Evolutionary conservation across 2,329 filamentous ascomycete genomes (phyloP), one percentile per base, ranked within the genome.

Genomic region (Apiospora marii): DNA sequence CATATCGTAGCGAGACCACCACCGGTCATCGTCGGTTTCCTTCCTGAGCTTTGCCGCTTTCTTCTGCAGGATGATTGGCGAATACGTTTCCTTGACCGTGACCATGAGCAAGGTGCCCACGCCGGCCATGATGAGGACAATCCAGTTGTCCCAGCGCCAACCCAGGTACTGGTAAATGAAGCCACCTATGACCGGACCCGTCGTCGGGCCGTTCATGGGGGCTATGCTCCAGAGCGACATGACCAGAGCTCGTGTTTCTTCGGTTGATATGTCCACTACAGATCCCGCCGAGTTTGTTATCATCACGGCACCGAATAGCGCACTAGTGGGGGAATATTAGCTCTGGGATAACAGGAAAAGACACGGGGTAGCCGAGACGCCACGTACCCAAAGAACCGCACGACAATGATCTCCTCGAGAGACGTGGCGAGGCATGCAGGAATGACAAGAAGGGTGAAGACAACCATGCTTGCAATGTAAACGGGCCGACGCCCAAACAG

Each of bases 91-190:
- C 74, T 89, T 89, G 68, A 93, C 85, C 1, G 88, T 85, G 2
- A 86, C 79, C 76, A 94, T 88, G 75, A 92, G 83, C 27, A 87
- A 74, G 72, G 91, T 88, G 0, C 90, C 90, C 0, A 88, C 85
- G 0, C 89, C 93, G 0, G 89, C 88, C 13, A 94, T 86, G 70
- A 97, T 95, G 78, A 96, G 83, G 12, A 92, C 89, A 27, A 96
- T 87, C 93, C 94, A 97, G 78, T 93, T 93, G 49, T 92, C 92
- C 94, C 94, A 98, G 43, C 95, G 85, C 95, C 95, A 98, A 14
- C 94, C 94, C 2, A 96, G 85, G 74, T 92, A 91, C 81, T 95
- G 87, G 75, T 82, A 94, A 0, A 93, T 89, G 76, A 97, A 97
- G 0, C 95, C 95, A 30, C 95, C 95, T 46, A 98, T 92, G 0